Percentiles rank a stretch among this genome's conserved stretches.
Evolutionary conservation across 2,329 filamentous ascomycete genomes (phyloP).

Genomic region (Trichoderma sp.): DNA sequence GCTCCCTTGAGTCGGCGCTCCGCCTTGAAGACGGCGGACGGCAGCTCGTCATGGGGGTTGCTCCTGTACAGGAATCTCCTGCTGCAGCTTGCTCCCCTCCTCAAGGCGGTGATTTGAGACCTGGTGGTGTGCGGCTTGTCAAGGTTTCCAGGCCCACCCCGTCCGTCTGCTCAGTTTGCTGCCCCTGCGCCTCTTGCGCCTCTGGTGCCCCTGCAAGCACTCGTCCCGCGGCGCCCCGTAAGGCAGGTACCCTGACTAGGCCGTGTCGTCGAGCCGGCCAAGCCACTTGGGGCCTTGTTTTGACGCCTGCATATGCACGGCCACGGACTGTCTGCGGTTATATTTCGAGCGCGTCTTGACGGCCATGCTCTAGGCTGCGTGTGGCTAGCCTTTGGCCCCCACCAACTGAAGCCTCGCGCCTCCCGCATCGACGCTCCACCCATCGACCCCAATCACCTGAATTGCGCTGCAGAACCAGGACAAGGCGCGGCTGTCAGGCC

Average conservation of each 20-base stretch:
- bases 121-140: conserved; percentile 23
- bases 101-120: conserved; percentile 1
- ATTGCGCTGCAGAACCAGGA: background rate
- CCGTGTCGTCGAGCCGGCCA: conserved; percentile 5
- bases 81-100: conserved; percentile 12
- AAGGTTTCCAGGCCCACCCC: conserved; percentile 12
- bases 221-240: conserved; percentile 28
- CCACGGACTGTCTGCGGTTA: conserved; percentile 25
- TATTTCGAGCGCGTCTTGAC: conserved; percentile 21
- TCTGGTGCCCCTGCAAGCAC: conserved; percentile 13
- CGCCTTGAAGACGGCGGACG: background rate
- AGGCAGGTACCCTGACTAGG: conserved; percentile 27
- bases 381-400: conserved; percentile 13
- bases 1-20: conserved; percentile 5
- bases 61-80: conserved; percentile 12
- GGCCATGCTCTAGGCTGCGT: background rate
- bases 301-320: conserved; percentile 21
- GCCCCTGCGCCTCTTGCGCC: conserved; percentile 21
- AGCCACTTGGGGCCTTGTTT: conserved; percentile 21
- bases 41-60: background rate
- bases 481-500: conserved; percentile 5
- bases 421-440: conserved; percentile 11
- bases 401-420: background rate
- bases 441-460: conserved; percentile 5
- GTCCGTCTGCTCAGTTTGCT: conserved; percentile 1